phyloP scores from a whole-genome alignment of 2,329 filamentous ascomycete genomes.

The Colletotrichum liriopes region DNA sequence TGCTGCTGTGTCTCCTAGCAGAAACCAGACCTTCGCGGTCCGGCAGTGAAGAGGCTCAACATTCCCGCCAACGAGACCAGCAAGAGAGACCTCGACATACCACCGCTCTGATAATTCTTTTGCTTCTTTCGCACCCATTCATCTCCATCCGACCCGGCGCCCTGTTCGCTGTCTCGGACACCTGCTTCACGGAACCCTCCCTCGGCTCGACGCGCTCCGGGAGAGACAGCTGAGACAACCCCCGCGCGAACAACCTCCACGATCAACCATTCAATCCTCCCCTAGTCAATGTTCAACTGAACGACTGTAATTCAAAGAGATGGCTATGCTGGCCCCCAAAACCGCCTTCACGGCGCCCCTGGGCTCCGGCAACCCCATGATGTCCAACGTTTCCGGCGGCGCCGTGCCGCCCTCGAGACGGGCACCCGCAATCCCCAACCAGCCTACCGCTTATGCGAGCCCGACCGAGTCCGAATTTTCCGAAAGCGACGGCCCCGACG shows the following conservation, averaged over 20 bases:
- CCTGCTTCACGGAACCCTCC: slow-evolving; percentile 29
- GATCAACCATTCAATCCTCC: slow-evolving; percentile 4
- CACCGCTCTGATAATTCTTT: background rate
- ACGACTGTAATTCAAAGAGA: slow-evolving; percentile 51
- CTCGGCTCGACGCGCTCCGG: slow-evolving; percentile 40
- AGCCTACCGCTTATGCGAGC: slow-evolving; percentile 77
- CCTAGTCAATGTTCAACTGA: slow-evolving; percentile 24
- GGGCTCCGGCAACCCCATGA: slow-evolving; percentile 61
- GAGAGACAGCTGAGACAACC: slow-evolving; percentile 43
- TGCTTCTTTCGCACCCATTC: background rate
- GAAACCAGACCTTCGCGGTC: slow-evolving; percentile 38
- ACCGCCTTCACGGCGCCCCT: slow-evolving; percentile 76
- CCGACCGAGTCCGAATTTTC: slow-evolving; percentile 96
- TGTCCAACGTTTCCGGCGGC: slow-evolving; percentile 64
- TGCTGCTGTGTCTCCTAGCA: slow-evolving; percentile 28
- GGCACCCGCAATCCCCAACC: slow-evolving; percentile 63
- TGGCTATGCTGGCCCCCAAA: slow-evolving; percentile 87
- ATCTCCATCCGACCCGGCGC: slow-evolving; percentile 11
- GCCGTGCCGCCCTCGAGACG: slow-evolving; percentile 68
- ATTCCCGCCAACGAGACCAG: background rate
- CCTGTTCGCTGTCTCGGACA: slow-evolving; percentile 35
- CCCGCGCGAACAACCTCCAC: slow-evolving; percentile 21
- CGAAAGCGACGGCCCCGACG: slow-evolving; percentile 82
- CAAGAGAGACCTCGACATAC: slow-evolving; percentile 16
- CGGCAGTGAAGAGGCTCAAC: slow-evolving; percentile 30